Evolutionary conservation across 257 asterid genomes (phyloP).

Genomic region (Scutellaria galericulata): DNA sequence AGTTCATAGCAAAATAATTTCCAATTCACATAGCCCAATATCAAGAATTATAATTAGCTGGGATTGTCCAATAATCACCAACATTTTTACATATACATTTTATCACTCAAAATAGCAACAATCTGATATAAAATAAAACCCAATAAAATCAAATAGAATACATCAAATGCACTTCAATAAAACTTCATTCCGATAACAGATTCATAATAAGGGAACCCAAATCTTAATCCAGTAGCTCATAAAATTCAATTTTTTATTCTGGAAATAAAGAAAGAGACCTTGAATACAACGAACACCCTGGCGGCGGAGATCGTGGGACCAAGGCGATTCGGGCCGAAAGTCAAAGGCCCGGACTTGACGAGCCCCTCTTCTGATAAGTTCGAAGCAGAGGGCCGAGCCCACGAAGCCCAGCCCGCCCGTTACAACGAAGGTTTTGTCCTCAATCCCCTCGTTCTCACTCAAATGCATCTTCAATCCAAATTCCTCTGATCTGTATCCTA

Average conservation of each 20-base stretch:
- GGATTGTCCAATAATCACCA: neutral
- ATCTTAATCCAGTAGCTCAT: neutral
- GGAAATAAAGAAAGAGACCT: slow-evolving; percentile 43
- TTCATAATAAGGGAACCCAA: neutral
- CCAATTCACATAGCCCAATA: slow-evolving; percentile 14
- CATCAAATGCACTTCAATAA: slow-evolving; percentile 21
- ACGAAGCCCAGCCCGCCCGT: slow-evolving; percentile 92
- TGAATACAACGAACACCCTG: slow-evolving; percentile 63
- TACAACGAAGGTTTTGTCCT: slow-evolving; percentile 72
- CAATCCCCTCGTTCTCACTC: slow-evolving; percentile 96
- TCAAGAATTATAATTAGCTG: slow-evolving; percentile 10
- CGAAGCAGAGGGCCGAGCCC: slow-evolving; percentile 90
- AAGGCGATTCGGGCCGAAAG: slow-evolving; percentile 70
- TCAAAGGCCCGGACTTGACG: slow-evolving; percentile 80
- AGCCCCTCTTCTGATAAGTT: slow-evolving; percentile 85
- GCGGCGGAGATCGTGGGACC: slow-evolving; percentile 63
- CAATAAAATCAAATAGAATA: neutral
- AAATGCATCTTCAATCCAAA: slow-evolving; percentile 64
- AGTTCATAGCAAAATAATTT: neutral
- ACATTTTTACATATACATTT: slow-evolving; percentile 14
- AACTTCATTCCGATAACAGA: neutral
- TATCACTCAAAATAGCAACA: slow-evolving; percentile 10
- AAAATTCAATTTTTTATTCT: neutral
- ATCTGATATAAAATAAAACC: neutral
- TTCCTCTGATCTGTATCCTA: neutral